A percentile compares a stretch with the other conserved stretches of the same genome.
phyloP scores from a whole-genome alignment of 2,329 filamentous ascomycete genomes.

The Exophiala sp. region DNA sequence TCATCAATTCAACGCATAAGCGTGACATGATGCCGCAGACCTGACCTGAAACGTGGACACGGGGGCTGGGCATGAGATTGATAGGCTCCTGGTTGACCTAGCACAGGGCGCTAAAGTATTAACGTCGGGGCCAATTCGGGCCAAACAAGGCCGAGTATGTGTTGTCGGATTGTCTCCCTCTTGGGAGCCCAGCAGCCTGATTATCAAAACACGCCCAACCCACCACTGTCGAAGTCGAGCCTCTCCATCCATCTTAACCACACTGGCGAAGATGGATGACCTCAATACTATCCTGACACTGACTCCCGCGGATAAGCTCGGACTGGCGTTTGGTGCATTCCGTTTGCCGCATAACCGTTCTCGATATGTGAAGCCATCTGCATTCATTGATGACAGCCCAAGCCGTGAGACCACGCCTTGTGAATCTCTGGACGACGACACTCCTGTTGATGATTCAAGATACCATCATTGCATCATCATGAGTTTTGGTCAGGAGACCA shows the following conservation, averaged over 20 bases:
- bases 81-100: too few species aligned
- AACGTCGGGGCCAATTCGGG: too few species aligned
- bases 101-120: too few species aligned
- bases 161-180: too few species aligned
- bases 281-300: conserved; percentile 3
- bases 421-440: background rate
- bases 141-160: too few species aligned
- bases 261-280: conserved; percentile 2
- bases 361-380: background rate
- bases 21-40: too few species aligned
- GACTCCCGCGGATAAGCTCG: background rate
- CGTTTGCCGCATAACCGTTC: conserved; percentile 2
- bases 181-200: background rate
- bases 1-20: too few species aligned
- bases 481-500: conserved; percentile 7
- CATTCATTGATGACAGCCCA: too few species aligned
- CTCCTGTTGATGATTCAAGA: background rate
- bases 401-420: conserved; percentile 1
- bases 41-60: too few species aligned
- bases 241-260: background rate
- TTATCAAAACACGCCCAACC: background rate
- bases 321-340: background rate
- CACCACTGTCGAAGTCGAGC: background rate
- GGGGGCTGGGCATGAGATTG: too few species aligned
- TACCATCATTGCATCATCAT: conserved; percentile 6